These are phyloP conservation scores for Exophiala alcalophila DNA, from an alignment of 2,329 filamentous ascomycete species.

Conservation along the genomic window DNA sequence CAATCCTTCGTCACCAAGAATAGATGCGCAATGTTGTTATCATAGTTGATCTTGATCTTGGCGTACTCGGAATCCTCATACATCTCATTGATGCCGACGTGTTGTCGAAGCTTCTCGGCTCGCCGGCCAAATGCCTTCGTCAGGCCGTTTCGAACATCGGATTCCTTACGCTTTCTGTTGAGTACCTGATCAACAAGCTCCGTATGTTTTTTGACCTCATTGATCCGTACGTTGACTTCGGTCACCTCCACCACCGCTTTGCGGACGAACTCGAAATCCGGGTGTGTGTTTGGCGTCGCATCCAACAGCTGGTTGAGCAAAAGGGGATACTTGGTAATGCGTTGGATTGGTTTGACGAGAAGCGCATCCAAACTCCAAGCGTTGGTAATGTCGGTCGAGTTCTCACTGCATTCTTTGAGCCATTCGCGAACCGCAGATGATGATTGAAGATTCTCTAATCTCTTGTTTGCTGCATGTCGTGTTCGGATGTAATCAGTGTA, in stretches of 20 bases:
- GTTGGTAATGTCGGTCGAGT: conserved; percentile 84
- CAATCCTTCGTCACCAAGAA: conserved; percentile 91
- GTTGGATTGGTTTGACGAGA: conserved; percentile 95
- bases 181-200: conserved; percentile 90
- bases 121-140: conserved; percentile 87
- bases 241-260: conserved; percentile 68
- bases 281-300: conserved; percentile 76
- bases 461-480: conserved; percentile 62
- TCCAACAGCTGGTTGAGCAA: conserved; percentile 77
- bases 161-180: conserved; percentile 77
- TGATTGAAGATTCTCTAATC: conserved; percentile 53
- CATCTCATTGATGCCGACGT: conserved; percentile 61
- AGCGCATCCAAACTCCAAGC: conserved; percentile 95
- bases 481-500: conserved; percentile 65
- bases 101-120: conserved; percentile 77
- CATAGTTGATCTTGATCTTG: conserved; percentile 78
- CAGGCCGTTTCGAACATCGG: conserved; percentile 77
- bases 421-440: conserved; percentile 69
- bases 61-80: conserved; percentile 80
- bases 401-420: conserved; percentile 89
- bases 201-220: conserved; percentile 92
- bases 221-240: conserved; percentile 66
- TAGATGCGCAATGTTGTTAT: conserved; percentile 85
- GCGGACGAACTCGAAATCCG: conserved; percentile 70
- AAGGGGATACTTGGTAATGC: conserved; percentile 89